Conservation (phyloP, 2,329 filamentous ascomycete species). For the Diplodia scrobiculata region DNA sequence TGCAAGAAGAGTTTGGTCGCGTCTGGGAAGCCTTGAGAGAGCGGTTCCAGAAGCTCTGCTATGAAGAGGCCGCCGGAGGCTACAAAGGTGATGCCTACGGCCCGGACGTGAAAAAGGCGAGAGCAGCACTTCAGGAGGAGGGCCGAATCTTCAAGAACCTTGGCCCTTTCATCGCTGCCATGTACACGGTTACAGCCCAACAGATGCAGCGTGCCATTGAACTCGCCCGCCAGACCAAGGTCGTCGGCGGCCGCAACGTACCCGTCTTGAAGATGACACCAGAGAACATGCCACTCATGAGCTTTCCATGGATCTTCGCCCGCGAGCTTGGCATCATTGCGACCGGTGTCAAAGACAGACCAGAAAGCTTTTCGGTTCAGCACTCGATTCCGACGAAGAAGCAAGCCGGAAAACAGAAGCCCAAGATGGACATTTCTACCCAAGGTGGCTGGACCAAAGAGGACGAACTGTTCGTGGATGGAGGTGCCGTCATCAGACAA, state of each 20-base stretch:
- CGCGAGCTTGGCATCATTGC: constrained; percentile 71
- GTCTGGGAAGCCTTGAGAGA: constrained; percentile 68
- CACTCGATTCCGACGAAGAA: not conserved
- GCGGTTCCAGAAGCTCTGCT: constrained; percentile 68
- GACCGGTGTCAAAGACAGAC: constrained; percentile 33
- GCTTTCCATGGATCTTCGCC: constrained; percentile 90
- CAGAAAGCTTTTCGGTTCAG: not conserved
- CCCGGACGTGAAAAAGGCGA: not conserved
- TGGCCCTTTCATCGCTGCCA: constrained; percentile 75
- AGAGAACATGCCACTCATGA: constrained; percentile 81
- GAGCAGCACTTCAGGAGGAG: constrained; percentile 43
- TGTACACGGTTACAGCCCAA: constrained; percentile 80
- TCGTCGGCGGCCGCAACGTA: constrained; percentile 45
- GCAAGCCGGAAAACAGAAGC: not conserved
- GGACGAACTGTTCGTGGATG: constrained; percentile 11
- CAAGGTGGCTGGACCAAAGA: not conserved
- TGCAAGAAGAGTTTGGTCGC: constrained; percentile 77
- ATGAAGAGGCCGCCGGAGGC: constrained; percentile 61
- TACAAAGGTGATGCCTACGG: constrained; percentile 55
- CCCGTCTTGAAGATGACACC: constrained; percentile 46
- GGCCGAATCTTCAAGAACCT: constrained; percentile 61
- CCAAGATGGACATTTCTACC: not conserved
- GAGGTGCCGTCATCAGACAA: constrained; percentile 3
- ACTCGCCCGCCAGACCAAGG: constrained; percentile 50
- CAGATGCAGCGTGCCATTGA: constrained; percentile 65